phyloP scores from a whole-genome alignment of 768 basidiomycete species.

The Lyophyllum atratum region DNA sequence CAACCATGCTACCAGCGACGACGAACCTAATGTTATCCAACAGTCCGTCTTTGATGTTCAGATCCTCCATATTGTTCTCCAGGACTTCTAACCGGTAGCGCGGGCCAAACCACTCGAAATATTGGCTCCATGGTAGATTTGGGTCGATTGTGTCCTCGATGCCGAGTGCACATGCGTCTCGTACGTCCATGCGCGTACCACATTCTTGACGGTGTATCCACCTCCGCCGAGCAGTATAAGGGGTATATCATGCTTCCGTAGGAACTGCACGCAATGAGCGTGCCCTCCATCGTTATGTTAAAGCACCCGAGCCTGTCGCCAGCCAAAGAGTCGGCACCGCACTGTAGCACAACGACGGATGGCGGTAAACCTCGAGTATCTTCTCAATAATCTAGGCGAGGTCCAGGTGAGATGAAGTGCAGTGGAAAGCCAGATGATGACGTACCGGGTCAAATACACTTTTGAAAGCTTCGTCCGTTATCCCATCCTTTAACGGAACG shows the following conservation, averaged over 20 bases:
- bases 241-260: conserved; percentile 81
- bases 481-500: conserved; percentile 91
- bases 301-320: conserved; percentile 96
- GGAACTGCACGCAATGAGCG: conserved; percentile 85
- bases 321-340: conserved; percentile 93
- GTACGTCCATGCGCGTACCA: conserved; percentile 92
- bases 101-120: conserved; percentile 98
- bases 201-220: conserved; percentile 97
- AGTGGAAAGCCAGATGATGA: conserved; percentile 10
- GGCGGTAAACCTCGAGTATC: conserved; percentile 86
- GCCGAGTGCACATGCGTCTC: conserved; percentile 97
- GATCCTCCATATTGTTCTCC: conserved; percentile 92
- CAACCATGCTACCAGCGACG: neutral
- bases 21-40: conserved; percentile 78
- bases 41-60: conserved; percentile 80
- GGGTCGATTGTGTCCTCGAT: conserved; percentile 76
- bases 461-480: conserved; percentile 85
- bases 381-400: conserved; percentile 70
- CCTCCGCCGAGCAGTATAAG: conserved; percentile 93
- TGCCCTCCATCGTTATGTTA: conserved; percentile 97
- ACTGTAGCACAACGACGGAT: conserved; percentile 87
- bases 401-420: neutral
- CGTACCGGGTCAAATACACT: conserved; percentile 92
- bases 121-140: conserved; percentile 83
- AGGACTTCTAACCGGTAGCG: conserved; percentile 91